Evolutionary conservation across 495 filamentous ascomycete species (phyloP), one percentile per base, ranked within the genome.

Genomic region (Penicillium roqueforti): DNA sequence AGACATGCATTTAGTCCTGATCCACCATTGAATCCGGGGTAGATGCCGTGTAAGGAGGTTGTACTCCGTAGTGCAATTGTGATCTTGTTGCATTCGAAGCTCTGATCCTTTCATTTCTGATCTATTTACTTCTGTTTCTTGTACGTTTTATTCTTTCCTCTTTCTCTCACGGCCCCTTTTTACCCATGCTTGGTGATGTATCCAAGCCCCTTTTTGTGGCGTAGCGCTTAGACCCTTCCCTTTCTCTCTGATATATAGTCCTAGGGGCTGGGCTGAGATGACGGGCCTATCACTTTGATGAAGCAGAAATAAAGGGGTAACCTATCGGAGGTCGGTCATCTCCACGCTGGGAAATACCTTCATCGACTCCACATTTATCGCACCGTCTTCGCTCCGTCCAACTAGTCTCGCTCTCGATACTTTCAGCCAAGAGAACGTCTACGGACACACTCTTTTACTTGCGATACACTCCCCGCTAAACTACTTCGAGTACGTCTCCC

Each of bases 11-110:
- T 18, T 26, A 5, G 13, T n/a, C 14, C 2, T 7, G 32, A 36
- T 36, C 47, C 48, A 51, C 48, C 38, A 26, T 36, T n/a, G 28
- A 55, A 55, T 55, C 56, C 40, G 56, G 56, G 56, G 56, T 50
- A 58, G 44, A 55, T 40, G 23, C 19, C 28, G 34, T 18, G 47
- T 28, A 50, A 37, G 47, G 23, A 50, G 45, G 19, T n/a, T n/a
- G 6, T 36, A 36, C 14, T 16, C 32, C n/a, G 6, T 16, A 16
- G 32, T 36, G 6, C n/a, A 16, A n/a, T 36, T 36, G n/a, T 36
- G 14, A 36, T 36, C n/a, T 34, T 4, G 22, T 23, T 7, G 16
- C 9, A 40, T 10, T 23, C 28, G 45, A 16, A 34, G 29, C 25
- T 36, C 22, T 48, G 13, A 37, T 37, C 7, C 20, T 48, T 25